phyloP scores from a whole-genome alignment of 192 early-diverging fungal species.

The Rhizophagus prolifer region DNA sequence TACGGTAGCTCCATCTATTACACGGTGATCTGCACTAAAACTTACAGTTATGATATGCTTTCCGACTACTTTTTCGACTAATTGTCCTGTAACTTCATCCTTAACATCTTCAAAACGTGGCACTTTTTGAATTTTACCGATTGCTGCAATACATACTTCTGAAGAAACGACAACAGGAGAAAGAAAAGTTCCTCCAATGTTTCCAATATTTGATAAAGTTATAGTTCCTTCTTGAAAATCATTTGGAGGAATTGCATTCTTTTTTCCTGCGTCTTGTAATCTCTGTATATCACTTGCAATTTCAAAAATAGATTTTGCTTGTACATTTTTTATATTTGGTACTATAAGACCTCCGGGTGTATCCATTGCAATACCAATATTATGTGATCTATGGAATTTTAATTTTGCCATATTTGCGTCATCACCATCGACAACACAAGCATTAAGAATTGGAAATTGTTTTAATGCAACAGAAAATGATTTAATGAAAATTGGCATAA shows the following conservation, averaged over 20 bases:
- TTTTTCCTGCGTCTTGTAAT: constrained; percentile 65
- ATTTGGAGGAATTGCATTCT: constrained; percentile 55
- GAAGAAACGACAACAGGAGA: constrained; percentile 86
- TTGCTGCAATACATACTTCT: constrained; percentile 87
- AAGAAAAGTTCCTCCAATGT: constrained; percentile 86
- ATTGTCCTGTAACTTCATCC: constrained; percentile 47
- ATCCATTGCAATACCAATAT: constrained; percentile 97
- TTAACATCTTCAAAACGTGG: constrained; percentile 75
- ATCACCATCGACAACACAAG: constrained; percentile 51
- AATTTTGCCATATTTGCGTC: constrained; percentile 56
- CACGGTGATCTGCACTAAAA: constrained; percentile 95
- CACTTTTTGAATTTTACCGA: constrained; percentile 80
- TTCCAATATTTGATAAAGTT: constrained; percentile 93
- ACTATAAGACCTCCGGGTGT: constrained; percentile 91
- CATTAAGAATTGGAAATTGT: constrained; percentile 87
- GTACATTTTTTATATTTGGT: constrained; percentile 92
- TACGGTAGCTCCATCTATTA: constrained; percentile 94
- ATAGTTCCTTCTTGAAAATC: constrained; percentile 87
- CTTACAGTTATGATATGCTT: constrained; percentile 77
- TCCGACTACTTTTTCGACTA: constrained; percentile 68
- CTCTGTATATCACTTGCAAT: constrained; percentile 83
- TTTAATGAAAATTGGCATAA: constrained; percentile 97
- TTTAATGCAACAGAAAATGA: constrained; percentile 76
- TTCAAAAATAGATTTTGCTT: constrained; percentile 82
- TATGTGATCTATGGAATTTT: constrained; percentile 76